Evolutionary conservation across 2,329 filamentous ascomycete species (phyloP).

Genomic region (Helminthosporium solani): DNA sequence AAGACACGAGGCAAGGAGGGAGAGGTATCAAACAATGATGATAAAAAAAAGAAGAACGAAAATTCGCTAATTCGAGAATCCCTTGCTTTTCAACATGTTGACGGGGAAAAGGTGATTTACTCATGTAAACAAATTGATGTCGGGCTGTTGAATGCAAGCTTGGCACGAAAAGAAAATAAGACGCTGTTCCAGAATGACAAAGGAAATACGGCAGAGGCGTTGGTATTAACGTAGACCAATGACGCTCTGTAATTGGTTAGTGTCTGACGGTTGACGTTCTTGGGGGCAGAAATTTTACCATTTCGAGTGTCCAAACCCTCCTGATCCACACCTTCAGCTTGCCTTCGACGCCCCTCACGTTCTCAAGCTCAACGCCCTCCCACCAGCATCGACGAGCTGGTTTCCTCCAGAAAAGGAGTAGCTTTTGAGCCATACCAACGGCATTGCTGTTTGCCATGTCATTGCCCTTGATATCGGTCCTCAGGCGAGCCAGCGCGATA

Average conservation of each 20-base stretch:
- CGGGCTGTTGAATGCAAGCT: neutral
- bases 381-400: slow-evolving; percentile 97
- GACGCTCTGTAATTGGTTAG: slow-evolving; percentile 61
- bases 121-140: slow-evolving; percentile 1
- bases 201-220: neutral
- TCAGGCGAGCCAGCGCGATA: slow-evolving; percentile 85
- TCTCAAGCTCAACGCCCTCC: slow-evolving; percentile 91
- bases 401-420: slow-evolving; percentile 97
- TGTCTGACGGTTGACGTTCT: neutral
- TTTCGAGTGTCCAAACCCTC: slow-evolving; percentile 97
- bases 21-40: slow-evolving; percentile 27
- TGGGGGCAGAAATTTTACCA: slow-evolving; percentile 54
- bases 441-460: slow-evolving; percentile 71
- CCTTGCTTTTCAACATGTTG: slow-evolving; percentile 13
- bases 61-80: slow-evolving; percentile 8
- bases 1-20: slow-evolving; percentile 11
- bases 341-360: slow-evolving; percentile 86
- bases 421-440: slow-evolving; percentile 97
- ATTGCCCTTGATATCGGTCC: slow-evolving; percentile 83
- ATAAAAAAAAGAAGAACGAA: slow-evolving; percentile 10
- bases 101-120: neutral
- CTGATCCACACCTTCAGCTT: slow-evolving; percentile 98
- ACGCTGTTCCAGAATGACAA: neutral
- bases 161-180: neutral
- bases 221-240: slow-evolving; percentile 70